These are phyloP conservation scores for Cudoniella acicularis DNA, from an alignment of 495 filamentous ascomycete genomes.

Conservation along the genomic window DNA sequence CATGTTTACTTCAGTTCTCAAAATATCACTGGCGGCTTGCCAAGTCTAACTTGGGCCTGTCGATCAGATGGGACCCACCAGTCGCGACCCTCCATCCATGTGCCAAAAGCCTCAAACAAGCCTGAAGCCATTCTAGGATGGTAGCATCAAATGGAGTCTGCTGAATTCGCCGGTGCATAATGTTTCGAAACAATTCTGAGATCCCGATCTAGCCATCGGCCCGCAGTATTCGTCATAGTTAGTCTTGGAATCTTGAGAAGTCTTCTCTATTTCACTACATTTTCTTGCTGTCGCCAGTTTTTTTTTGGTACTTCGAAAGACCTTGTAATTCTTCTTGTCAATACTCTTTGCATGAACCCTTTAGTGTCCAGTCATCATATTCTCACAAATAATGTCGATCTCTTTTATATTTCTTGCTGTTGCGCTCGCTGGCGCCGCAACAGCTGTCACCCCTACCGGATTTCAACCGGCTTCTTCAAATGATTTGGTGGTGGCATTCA, in stretches of 20 bases:
- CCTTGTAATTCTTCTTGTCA: background rate
- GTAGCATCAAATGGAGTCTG: constrained; percentile 3
- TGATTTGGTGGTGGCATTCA: constrained; percentile 21
- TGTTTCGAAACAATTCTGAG: constrained; percentile 13
- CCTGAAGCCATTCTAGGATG: background rate
- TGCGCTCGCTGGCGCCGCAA: constrained; percentile 18
- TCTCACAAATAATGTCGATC: constrained; percentile 9
- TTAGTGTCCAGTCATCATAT: background rate
- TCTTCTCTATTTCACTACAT: background rate
- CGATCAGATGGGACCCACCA: background rate
- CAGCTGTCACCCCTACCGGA: constrained; percentile 15
- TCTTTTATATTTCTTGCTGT: constrained; percentile 2
- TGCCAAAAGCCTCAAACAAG: background rate
- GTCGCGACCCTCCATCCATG: background rate
- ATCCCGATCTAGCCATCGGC: background rate
- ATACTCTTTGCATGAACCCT: background rate
- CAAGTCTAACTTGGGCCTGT: background rate
- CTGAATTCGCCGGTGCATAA: constrained; percentile 3
- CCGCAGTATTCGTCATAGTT: constrained; percentile 9
- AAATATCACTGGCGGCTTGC: background rate
- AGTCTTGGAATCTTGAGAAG: constrained; percentile 7
- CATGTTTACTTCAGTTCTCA: background rate
- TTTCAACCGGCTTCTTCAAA: constrained; percentile 12
- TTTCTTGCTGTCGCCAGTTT: background rate
- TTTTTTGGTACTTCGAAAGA: background rate